Evolutionary conservation across 768 basidiomycete genomes (phyloP), one percentile per base, ranked within the genome.

Genomic region (Termitomyces titanicus): DNA sequence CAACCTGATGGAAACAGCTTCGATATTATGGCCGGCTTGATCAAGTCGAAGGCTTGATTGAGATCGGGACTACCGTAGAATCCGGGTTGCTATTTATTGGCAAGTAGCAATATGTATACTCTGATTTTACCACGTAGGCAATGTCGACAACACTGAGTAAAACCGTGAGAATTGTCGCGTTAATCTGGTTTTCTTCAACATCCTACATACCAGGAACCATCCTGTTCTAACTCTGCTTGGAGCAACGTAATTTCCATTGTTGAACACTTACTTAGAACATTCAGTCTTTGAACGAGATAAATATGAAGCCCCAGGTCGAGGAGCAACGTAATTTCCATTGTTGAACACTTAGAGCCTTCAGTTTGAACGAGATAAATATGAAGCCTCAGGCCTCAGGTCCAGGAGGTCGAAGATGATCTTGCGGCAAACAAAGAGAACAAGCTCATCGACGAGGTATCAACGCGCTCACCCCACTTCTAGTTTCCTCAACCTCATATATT

Each of bases 1-100:
- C 97, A 97, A 67, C 97, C 97, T 2, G 94, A 98, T 64, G 93
- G 94, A 47, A 99, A 99, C 68, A 92, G 92, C 64, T 98, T 98
- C 61, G 96, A 98, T 70, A 76, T 98, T 60, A 89, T 97, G 89
- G 80, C 85, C 34, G 92, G 93, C 31, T 67, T 96, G 68, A 95
- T 96, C 61, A 88, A 76, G 59, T 68, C 72, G 1, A 81, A 81
- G 61, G 64, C 64, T n/a, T 77, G 27, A 45, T 22, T 29, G 29
- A 29, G n/a, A n/a, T n/a, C n/a, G n/a, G n/a, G n/a, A n/a, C n/a
- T n/a, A n/a, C n/a, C n/a, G n/a, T n/a, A n/a, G n/a, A n/a, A n/a
- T n/a, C n/a, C n/a, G n/a, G n/a, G n/a, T n/a, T n/a, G n/a, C n/a
- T n/a, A n/a, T n/a, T n/a, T n/a, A n/a, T n/a, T n/a, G n/a, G n/a